Conservation (phyloP, 495 filamentous ascomycete species). For the Penicillium argentinense region DNA sequence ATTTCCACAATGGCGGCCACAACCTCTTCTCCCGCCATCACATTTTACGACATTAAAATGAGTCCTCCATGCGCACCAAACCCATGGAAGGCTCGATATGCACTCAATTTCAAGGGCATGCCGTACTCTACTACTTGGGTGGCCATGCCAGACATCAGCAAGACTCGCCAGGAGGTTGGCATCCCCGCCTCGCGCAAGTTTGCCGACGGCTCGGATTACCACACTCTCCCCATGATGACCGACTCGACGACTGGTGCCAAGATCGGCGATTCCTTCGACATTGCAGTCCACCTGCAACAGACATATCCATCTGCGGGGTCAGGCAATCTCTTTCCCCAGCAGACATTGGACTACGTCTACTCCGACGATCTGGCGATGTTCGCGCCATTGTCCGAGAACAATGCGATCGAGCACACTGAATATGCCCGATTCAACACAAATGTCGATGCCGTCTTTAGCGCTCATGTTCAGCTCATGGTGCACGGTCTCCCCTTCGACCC, state of each 20-base stretch:
- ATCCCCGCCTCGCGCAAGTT: slow-evolving; percentile 50
- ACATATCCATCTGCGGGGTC: slow-evolving; percentile 42
- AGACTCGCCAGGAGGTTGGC: slow-evolving; percentile 43
- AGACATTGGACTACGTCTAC: slow-evolving; percentile 28
- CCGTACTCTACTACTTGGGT: slow-evolving; percentile 55
- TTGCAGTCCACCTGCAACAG: slow-evolving; percentile 56
- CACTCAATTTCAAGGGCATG: slow-evolving; percentile 62
- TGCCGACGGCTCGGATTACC: slow-evolving; percentile 56
- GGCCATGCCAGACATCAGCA: slow-evolving; percentile 44
- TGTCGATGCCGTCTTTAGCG: slow-evolving; percentile 52
- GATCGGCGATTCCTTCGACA: slow-evolving; percentile 64
- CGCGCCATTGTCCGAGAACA: slow-evolving; percentile 29
- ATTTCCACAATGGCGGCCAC: neutral
- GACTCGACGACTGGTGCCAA: slow-evolving; percentile 39
- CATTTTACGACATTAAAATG: slow-evolving; percentile 59
- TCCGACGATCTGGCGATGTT: slow-evolving; percentile 4
- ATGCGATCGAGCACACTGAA: slow-evolving; percentile 11
- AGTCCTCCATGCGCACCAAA: slow-evolving; percentile 47
- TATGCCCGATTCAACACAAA: slow-evolving; percentile 46
- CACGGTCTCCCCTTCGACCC: slow-evolving; percentile 47
- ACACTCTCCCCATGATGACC: slow-evolving; percentile 57
- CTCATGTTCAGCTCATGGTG: slow-evolving; percentile 33
- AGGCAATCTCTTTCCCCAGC: slow-evolving; percentile 40
- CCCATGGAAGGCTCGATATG: slow-evolving; percentile 60
- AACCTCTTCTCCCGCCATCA: slow-evolving; percentile 21